Evolutionary conservation across 2,329 filamentous ascomycete genomes (phyloP), one percentile per base, ranked within the genome.

Genomic region (Pezicula rhizophila): DNA sequence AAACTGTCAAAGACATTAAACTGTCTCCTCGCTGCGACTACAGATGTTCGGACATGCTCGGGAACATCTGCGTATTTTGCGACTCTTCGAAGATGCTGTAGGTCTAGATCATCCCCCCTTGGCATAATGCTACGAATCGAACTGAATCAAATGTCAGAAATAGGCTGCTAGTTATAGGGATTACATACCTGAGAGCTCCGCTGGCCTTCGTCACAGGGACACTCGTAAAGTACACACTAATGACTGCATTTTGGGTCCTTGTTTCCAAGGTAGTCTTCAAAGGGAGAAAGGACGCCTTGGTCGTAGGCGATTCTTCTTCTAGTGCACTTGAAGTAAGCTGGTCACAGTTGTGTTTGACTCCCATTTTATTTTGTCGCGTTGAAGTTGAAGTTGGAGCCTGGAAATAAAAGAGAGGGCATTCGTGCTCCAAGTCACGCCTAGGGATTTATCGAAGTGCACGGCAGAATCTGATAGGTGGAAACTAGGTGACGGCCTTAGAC

Each of bases 61-160:
- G 86, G 85, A 8, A 91, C 73, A 60, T 85, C 84, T 46, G 73
- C 71, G 42, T 78, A 79, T 66, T 90, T 89, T 50, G 84, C 85
- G 64, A 89, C 88, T 64, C 87, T 79, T 54, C 87, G 85, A 48
- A 92, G 74, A 69, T 92, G 82, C 69, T 80, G 77, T 59, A 85
- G 72, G 72, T 77, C 78, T 67, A 82, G 79, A 75, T 76, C 77
- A 61, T 76, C 75, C 64, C 79, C 78, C 60, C 80, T 77, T 60
- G 78, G 77, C 52, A 79, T 69, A 62, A 81, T 66, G 46, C 71
- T 69, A 59, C 78, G 75, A 58, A 83, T 68, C 52, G 79, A 73
- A 54, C 80, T 82, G 55, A 64, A 51, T 31, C 40, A 47, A 45
- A 41, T 45, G 20, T 55, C 56, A 52, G 49, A 5, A 7, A 34